Evolutionary conservation across 257 asterid genomes (phyloP).

Genomic region (Gardenia jasminoides): DNA sequence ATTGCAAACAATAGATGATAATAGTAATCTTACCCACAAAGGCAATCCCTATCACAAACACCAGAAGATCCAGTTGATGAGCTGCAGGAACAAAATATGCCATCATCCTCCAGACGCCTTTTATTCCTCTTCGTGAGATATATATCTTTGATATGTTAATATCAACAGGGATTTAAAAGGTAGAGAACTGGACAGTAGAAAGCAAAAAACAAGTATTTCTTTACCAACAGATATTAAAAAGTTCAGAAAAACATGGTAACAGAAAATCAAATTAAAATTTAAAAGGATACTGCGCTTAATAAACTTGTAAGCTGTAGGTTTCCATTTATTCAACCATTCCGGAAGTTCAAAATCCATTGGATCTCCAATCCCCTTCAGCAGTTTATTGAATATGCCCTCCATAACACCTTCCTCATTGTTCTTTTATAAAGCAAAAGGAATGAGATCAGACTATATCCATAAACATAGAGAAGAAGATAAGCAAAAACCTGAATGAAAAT

Average conservation of each 20-base stretch:
- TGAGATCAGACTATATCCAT: not conserved
- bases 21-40: constrained; percentile 62
- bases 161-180: not conserved
- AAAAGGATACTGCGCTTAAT: constrained; percentile 92
- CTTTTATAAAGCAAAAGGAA: constrained; percentile 31
- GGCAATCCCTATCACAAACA: constrained; percentile 84
- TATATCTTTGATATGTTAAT: constrained; percentile 60
- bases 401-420: constrained; percentile 40
- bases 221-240: not conserved
- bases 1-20: constrained; percentile 4
- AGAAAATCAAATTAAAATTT: not conserved
- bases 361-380: constrained; percentile 63
- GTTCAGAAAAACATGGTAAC: not conserved
- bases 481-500: not conserved
- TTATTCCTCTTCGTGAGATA: constrained; percentile 77
- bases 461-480: not conserved
- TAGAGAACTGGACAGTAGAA: not conserved
- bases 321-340: constrained; percentile 62
- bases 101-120: constrained; percentile 83
- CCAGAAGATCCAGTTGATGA: constrained; percentile 62
- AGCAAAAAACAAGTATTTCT: not conserved
- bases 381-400: constrained; percentile 58
- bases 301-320: constrained; percentile 54
- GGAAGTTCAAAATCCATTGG: constrained; percentile 92
- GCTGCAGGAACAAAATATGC: constrained; percentile 85